These are phyloP conservation scores for Naegleria gruberi DNA, from an alignment of 208 protist species.

Conservation along the genomic window DNA sequence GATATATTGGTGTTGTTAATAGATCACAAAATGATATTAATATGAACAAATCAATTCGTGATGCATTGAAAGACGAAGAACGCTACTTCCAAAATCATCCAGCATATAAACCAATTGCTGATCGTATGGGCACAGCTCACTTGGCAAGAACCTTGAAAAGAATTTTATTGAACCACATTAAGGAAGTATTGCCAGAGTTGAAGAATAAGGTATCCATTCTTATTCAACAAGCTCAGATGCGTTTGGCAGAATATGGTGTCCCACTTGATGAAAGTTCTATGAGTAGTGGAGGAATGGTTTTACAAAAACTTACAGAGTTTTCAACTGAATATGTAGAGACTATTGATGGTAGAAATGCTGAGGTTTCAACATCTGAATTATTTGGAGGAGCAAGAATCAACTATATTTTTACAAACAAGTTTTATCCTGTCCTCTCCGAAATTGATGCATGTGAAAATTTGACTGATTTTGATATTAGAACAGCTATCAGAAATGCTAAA, in stretches of 20 bases:
- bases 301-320: slow-evolving; percentile 73
- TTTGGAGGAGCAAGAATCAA: slow-evolving; percentile 87
- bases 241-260: slow-evolving; percentile 77
- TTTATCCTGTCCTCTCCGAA: slow-evolving; percentile 57
- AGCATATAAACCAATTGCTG: slow-evolving; percentile 70
- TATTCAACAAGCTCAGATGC: slow-evolving; percentile 62
- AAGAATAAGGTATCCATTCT: slow-evolving; percentile 75
- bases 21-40: slow-evolving; percentile 94
- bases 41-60: slow-evolving; percentile 67
- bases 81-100: slow-evolving; percentile 84
- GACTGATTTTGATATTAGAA: slow-evolving; percentile 84
- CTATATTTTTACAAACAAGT: slow-evolving; percentile 75
- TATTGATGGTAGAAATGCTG: slow-evolving; percentile 81
- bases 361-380: slow-evolving; percentile 66
- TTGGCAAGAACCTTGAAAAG: slow-evolving; percentile 76
- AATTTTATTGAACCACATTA: slow-evolving; percentile 90
- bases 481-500: slow-evolving; percentile 86
- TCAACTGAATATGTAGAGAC: slow-evolving; percentile 71
- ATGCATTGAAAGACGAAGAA: slow-evolving; percentile 70
- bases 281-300: slow-evolving; percentile 53
- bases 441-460: slow-evolving; percentile 79
- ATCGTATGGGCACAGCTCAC: slow-evolving; percentile 71
- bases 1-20: slow-evolving; percentile 97
- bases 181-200: slow-evolving; percentile 79
- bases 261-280: slow-evolving; percentile 32